Conservation (phyloP, 208 protist genomes). For the Trichomonas gallinae region DNA sequence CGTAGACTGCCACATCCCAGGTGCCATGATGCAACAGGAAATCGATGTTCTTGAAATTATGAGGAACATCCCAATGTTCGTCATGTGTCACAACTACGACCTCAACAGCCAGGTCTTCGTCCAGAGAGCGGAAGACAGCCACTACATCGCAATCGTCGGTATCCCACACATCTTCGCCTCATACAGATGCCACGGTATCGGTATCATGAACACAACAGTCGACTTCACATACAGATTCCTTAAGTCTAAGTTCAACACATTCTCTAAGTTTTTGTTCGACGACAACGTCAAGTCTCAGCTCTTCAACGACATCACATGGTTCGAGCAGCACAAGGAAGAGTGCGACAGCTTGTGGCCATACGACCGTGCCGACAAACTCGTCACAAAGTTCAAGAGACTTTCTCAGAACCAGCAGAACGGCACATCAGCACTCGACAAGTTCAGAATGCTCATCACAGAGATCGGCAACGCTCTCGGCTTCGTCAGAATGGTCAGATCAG, state of each 20-base stretch:
- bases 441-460: constrained; percentile 74
- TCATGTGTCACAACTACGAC: constrained; percentile 83
- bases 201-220: constrained; percentile 92
- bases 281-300: constrained; percentile 72
- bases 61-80: constrained; percentile 86
- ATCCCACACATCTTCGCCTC: constrained; percentile 83
- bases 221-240: constrained; percentile 88
- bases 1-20: neutral
- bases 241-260: constrained; percentile 66
- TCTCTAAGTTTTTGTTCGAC: constrained; percentile 86
- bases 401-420: constrained; percentile 38
- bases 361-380: constrained; percentile 64
- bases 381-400: constrained; percentile 70
- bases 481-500: constrained; percentile 69
- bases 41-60: constrained; percentile 88
- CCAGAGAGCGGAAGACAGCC: constrained; percentile 58
- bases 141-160: constrained; percentile 78
- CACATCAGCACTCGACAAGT: constrained; percentile 8
- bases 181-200: constrained; percentile 72
- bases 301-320: constrained; percentile 26
- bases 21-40: constrained; percentile 39
- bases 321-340: constrained; percentile 35
- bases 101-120: constrained; percentile 86
- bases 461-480: constrained; percentile 91
- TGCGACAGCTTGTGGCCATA: constrained; percentile 60